Evolutionary conservation across 2,329 filamentous ascomycete genomes (phyloP).

Genomic region (Epichloe hybrida): DNA sequence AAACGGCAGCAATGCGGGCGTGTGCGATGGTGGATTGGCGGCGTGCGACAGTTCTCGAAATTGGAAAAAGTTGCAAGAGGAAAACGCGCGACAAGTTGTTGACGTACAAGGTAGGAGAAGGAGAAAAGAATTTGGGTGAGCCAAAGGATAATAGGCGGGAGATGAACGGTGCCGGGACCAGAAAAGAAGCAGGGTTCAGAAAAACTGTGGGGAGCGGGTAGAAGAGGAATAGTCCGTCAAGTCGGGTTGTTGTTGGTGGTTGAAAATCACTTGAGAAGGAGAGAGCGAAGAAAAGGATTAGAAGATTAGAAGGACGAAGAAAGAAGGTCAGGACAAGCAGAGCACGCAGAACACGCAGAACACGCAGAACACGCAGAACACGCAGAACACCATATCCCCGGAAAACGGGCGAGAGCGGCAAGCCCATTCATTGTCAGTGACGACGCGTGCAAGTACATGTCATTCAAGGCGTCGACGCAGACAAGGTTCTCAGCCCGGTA

Average conservation of each 20-base stretch:
- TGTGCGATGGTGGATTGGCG: conserved; percentile 6
- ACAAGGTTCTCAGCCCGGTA: conserved; percentile 4
- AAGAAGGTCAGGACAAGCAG: neutral
- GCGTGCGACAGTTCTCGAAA: conserved; percentile 3
- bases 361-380: neutral
- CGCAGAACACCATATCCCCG: neutral
- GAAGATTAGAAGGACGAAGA: neutral
- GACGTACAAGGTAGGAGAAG: conserved; percentile 13
- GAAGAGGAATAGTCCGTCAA: conserved; percentile 1
- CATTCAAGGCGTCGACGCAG: conserved; percentile 1
- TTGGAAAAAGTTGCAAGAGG: conserved; percentile 4
- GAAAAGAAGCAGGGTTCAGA: conserved; percentile 6
- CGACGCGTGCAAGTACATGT: conserved; percentile 1
- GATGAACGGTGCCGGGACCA: conserved; percentile 7
- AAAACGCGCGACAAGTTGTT: conserved; percentile 10
- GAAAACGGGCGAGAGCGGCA: conserved; percentile 4
- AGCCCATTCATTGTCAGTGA: neutral
- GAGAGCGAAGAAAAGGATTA: neutral
- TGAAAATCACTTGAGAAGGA: neutral
- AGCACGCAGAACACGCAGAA: neutral
- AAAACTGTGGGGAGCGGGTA: conserved; percentile 9
- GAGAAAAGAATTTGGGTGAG: conserved; percentile 14
- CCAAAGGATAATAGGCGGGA: conserved; percentile 7
- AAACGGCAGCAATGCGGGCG: conserved; percentile 5
- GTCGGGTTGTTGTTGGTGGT: neutral